Percentiles rank a stretch among this genome's conserved stretches.
phyloP scores from a whole-genome alignment of 225 moss, liverwort and hornwort genomes.

The Sphagnum tenellum region DNA sequence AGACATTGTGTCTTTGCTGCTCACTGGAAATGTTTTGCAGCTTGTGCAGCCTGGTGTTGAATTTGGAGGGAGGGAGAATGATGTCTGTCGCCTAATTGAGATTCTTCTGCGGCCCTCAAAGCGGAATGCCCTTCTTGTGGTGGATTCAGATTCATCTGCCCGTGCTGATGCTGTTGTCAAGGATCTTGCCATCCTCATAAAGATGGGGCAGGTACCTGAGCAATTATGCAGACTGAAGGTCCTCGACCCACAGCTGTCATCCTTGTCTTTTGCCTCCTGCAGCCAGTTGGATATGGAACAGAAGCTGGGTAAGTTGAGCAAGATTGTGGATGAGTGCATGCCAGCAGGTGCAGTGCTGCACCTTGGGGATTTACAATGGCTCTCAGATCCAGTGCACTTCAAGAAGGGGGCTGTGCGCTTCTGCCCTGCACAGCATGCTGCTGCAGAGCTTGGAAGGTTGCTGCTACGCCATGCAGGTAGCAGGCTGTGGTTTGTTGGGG shows the following conservation, averaged over 20 bases:
- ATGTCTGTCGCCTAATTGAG: conserved; percentile 41
- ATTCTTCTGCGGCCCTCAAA: conserved; percentile 23
- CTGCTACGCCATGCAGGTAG: conserved; percentile 33
- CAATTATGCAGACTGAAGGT: conserved; percentile 42
- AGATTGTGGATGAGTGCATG: conserved; percentile 65
- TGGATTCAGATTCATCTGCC: conserved; percentile 28
- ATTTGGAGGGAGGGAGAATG: conserved; percentile 21
- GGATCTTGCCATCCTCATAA: conserved; percentile 44
- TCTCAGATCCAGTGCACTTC: conserved; percentile 50
- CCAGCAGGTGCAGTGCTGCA: conserved; percentile 60
- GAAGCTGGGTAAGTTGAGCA: conserved; percentile 62
- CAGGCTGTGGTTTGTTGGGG: conserved; percentile 67
- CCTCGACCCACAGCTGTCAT: conserved; percentile 49
- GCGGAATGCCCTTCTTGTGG: conserved; percentile 53
- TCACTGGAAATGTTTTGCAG: background rate
- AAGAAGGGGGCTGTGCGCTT: conserved; percentile 37
- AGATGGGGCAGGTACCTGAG: conserved; percentile 27
- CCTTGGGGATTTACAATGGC: conserved; percentile 80
- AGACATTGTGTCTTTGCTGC: too few species aligned
- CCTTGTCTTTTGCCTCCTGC: conserved; percentile 53
- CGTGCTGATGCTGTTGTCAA: conserved; percentile 19
- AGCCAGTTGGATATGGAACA: conserved; percentile 55
- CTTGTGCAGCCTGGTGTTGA: conserved; percentile 2
- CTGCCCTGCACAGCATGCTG: conserved; percentile 41
- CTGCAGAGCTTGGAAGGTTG: conserved; percentile 44